A percentile compares a stretch with the other conserved stretches of the same genome.
Conservation (phyloP, 1,284 basidiomycete species). For the Leccinum variabile region DNA sequence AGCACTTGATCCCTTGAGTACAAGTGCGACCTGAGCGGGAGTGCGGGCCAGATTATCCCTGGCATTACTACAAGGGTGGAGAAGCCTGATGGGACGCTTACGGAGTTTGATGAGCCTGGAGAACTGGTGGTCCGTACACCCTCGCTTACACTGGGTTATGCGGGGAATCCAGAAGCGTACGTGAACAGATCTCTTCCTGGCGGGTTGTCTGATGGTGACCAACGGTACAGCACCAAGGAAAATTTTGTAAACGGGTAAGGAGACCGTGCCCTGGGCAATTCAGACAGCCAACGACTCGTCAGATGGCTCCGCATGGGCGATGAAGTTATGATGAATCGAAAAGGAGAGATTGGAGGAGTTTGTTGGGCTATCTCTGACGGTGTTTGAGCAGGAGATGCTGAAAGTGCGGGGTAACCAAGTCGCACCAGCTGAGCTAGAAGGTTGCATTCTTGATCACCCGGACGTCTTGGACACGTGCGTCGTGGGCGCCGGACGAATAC, state of each 20-base stretch:
- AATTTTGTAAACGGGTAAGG: slow-evolving; percentile 54
- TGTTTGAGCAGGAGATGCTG: slow-evolving; percentile 49
- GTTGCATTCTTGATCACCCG: slow-evolving; percentile 66
- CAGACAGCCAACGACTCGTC: slow-evolving; percentile 32
- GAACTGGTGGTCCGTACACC: slow-evolving; percentile 64
- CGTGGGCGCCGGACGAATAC: slow-evolving; percentile 73
- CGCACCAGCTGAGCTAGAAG: slow-evolving; percentile 68
- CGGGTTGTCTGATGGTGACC: slow-evolving; percentile 1
- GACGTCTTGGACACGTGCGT: slow-evolving; percentile 63
- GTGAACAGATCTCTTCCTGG: slow-evolving; percentile 29
- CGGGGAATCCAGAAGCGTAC: slow-evolving; percentile 61
- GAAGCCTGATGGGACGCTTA: slow-evolving; percentile 60
- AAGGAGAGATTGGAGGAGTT: slow-evolving; percentile 36
- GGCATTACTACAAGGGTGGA: slow-evolving; percentile 28
- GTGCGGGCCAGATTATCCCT: slow-evolving; percentile 42
- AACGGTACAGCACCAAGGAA: slow-evolving; percentile 46
- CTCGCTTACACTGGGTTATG: slow-evolving; percentile 58
- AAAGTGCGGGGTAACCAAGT: slow-evolving; percentile 70
- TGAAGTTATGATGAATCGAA: slow-evolving; percentile 57
- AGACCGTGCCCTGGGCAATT: neutral
- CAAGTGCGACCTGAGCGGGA: slow-evolving; percentile 52
- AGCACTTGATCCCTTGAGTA: slow-evolving; percentile 36
- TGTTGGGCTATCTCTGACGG: neutral
- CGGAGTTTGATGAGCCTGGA: slow-evolving; percentile 62
- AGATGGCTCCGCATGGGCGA: slow-evolving; percentile 75